These are phyloP conservation scores for Tuber borchii DNA, from an alignment of 495 filamentous ascomycete species.

Conservation along the genomic window DNA sequence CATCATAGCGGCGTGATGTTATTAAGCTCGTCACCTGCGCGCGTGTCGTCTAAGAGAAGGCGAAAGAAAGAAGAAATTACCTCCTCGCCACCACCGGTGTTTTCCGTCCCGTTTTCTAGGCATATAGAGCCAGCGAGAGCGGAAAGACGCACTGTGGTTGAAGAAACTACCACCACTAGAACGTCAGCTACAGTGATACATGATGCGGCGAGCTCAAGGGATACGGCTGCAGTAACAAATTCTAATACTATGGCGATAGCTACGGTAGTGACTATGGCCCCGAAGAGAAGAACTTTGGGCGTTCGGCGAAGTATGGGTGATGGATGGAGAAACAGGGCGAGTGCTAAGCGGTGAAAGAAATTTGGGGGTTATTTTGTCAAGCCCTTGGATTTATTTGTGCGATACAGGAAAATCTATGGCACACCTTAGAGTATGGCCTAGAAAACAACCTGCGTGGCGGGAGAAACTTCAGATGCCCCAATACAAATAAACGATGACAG, in stretches of 20 bases:
- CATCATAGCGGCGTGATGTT: constrained; percentile 32
- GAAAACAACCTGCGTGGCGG: no score
- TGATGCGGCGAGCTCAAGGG: constrained; percentile 20
- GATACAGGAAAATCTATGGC: no score
- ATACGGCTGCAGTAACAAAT: constrained; percentile 19
- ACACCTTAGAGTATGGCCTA: no score
- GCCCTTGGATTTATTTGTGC: no score
- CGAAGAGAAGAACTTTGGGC: constrained; percentile 41
- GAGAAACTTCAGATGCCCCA: no score
- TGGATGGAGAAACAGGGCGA: constrained; percentile 42
- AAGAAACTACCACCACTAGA: background rate
- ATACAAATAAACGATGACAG: no score
- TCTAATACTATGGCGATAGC: constrained; percentile 1
- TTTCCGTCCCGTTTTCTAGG: background rate
- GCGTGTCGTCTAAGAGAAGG: constrained; percentile 10
- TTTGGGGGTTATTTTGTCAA: background rate
- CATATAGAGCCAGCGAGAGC: constrained; percentile 9
- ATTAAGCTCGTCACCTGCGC: constrained; percentile 32
- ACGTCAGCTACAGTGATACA: constrained; percentile 6
- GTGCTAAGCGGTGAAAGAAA: constrained; percentile 16
- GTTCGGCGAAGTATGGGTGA: constrained; percentile 44
- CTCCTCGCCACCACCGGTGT: background rate
- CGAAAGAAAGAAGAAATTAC: constrained; percentile 13
- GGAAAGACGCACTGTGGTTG: background rate
- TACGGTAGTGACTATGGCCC: background rate